Evolutionary conservation across 768 basidiomycete species (phyloP).

Genomic region (Russula sp.): DNA sequence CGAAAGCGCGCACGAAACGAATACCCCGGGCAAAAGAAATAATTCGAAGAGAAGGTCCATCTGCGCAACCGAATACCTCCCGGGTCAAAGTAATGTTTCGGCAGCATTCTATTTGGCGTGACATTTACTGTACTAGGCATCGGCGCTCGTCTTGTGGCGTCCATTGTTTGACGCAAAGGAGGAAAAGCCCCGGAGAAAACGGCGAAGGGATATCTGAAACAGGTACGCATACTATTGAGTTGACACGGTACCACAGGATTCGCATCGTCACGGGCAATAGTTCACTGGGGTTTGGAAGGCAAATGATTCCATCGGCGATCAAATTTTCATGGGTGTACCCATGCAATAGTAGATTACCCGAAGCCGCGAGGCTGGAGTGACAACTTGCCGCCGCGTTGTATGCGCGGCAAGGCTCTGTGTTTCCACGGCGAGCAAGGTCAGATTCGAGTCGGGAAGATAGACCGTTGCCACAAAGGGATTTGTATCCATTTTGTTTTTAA

Average conservation of each 20-base stretch:
- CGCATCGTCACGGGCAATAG: not conserved
- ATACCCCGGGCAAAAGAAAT: slow-evolving; percentile 1
- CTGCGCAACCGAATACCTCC: slow-evolving; percentile 22
- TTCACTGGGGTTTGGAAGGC: not conserved
- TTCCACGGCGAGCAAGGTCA: no score
- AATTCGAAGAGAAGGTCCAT: slow-evolving; percentile 8
- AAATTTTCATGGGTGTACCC: not conserved
- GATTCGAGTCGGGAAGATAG: no score
- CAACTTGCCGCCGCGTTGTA: no score
- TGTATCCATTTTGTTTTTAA: no score
- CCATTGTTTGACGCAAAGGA: slow-evolving; percentile 9
- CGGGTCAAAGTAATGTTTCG: slow-evolving; percentile 21
- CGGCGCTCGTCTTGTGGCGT: slow-evolving; percentile 11
- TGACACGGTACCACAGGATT: not conserved
- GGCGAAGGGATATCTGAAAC: not conserved
- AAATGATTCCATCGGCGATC: not conserved
- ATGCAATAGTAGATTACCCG: no score
- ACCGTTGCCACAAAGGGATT: no score
- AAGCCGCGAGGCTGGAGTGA: no score
- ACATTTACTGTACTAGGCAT: slow-evolving; percentile 14
- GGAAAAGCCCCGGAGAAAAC: not conserved
- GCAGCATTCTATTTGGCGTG: slow-evolving; percentile 10
- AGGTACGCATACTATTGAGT: not conserved
- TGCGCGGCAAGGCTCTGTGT: no score
- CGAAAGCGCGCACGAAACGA: slow-evolving; percentile 17